phyloP scores from a whole-genome alignment of 1,284 basidiomycete genomes.

The Jaminaea rosea region DNA sequence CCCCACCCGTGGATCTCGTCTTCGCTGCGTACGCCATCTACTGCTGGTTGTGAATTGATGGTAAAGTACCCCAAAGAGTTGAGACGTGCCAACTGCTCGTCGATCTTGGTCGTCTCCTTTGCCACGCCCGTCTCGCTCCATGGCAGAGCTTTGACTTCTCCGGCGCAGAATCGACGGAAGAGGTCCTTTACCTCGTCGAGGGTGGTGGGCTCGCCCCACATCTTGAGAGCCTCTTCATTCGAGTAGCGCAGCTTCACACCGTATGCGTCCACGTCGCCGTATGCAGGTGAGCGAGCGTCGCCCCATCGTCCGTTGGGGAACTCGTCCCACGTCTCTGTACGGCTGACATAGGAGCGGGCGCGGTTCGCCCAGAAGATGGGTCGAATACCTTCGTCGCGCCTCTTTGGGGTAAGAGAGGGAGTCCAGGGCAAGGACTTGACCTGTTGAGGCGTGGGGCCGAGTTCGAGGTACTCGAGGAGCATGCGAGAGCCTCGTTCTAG shows the following conservation, averaged over 20 bases:
- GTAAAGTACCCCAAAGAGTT: slow-evolving; percentile 86
- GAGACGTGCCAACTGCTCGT: slow-evolving; percentile 68
- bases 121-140: slow-evolving; percentile 90
- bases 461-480: slow-evolving; percentile 44
- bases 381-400: slow-evolving; percentile 43
- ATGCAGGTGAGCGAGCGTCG: slow-evolving; percentile 90
- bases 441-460: slow-evolving; percentile 38
- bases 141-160: slow-evolving; percentile 60
- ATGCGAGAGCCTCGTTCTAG: slow-evolving; percentile 44
- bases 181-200: slow-evolving; percentile 42
- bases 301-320: slow-evolving; percentile 98
- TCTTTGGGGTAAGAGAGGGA: slow-evolving; percentile 41
- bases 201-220: slow-evolving; percentile 24
- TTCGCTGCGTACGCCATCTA: slow-evolving; percentile 68
- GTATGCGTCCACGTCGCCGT: slow-evolving; percentile 93
- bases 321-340: slow-evolving; percentile 71
- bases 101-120: slow-evolving; percentile 75
- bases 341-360: slow-evolving; percentile 41
- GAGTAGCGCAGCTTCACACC: slow-evolving; percentile 55
- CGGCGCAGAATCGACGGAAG: slow-evolving; percentile 48
- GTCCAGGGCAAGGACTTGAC: slow-evolving; percentile 44
- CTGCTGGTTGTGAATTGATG: slow-evolving; percentile 93
- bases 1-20: slow-evolving; percentile 56
- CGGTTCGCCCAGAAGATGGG: slow-evolving; percentile 48
- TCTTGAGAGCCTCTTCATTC: slow-evolving; percentile 62